A percentile compares a stretch with the other conserved stretches of the same genome.
These are phyloP conservation scores for Crithidia expoeki DNA, from an alignment of 208 protist genomes.

Conservation along the genomic window DNA sequence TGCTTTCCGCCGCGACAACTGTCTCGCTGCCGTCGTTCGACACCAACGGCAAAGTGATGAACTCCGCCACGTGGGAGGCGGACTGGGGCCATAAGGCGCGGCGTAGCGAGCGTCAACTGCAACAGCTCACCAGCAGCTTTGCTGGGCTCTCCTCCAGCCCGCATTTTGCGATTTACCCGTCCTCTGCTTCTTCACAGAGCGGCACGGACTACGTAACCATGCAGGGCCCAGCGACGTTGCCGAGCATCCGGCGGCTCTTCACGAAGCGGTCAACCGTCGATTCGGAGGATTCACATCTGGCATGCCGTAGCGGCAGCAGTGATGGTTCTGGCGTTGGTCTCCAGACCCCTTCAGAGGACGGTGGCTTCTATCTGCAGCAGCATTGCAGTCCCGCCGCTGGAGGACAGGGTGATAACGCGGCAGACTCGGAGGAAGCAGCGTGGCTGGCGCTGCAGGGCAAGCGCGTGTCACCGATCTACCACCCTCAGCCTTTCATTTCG, in stretches of 20 bases:
- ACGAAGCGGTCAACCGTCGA: conserved; percentile 22
- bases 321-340: background rate
- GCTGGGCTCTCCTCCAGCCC: conserved; percentile 15
- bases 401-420: background rate
- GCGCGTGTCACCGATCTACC: conserved; percentile 19
- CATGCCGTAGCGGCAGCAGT: background rate
- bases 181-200: background rate
- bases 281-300: background rate
- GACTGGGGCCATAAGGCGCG: conserved; percentile 2
- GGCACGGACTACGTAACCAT: background rate
- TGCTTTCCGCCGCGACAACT: background rate
- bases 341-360: too few species aligned
- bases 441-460: conserved; percentile 27
- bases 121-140: conserved; percentile 23
- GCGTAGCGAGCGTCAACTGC: conserved; percentile 29
- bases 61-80: conserved; percentile 3
- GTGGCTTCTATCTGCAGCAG: background rate
- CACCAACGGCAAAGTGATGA: conserved; percentile 18
- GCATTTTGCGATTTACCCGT: background rate
- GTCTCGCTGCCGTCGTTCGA: conserved; percentile 31
- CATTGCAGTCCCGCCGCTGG: background rate
- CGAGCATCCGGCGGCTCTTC: conserved; percentile 32
- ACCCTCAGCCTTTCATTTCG: conserved; percentile 32
- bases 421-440: conserved; percentile 13
- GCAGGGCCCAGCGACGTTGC: conserved; percentile 11